Evolutionary conservation across 225 moss, liverwort and hornwort species (phyloP).

Genomic region (Neckera pumila): DNA sequence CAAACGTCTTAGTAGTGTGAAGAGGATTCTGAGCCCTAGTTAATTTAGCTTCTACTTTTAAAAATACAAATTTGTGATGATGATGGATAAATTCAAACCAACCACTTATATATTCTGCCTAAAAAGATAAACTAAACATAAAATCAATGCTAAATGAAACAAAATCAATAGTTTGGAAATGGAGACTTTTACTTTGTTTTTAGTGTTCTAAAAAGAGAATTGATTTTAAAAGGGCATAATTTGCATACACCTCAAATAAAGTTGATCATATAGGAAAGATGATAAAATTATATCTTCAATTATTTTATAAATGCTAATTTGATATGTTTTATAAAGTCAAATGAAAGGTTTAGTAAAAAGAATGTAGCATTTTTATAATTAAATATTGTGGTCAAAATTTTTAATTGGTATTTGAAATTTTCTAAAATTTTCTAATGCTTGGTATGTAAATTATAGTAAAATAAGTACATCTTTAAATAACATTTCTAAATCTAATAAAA

Average conservation of each 20-base stretch:
- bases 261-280: neutral
- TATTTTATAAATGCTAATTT: neutral
- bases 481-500: neutral
- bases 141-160: neutral
- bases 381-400: neutral
- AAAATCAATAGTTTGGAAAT: neutral
- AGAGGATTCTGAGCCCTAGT: neutral
- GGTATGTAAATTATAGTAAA: neutral
- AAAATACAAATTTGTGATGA: neutral
- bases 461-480: neutral
- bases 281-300: neutral
- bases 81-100: neutral
- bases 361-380: neutral
- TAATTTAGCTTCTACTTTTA: neutral
- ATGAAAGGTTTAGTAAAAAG: too few relatives aligned
- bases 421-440: neutral
- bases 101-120: rapidly evolving
- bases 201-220: neutral
- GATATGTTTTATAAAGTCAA: neutral
- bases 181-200: neutral
- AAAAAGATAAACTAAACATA: neutral
- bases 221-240: neutral
- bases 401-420: neutral
- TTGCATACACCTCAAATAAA: neutral
- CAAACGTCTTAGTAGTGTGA: rapidly evolving